These are phyloP conservation scores for Boletellus deceptivus DNA, from an alignment of 1,284 basidiomycete species.

Conservation along the genomic window DNA sequence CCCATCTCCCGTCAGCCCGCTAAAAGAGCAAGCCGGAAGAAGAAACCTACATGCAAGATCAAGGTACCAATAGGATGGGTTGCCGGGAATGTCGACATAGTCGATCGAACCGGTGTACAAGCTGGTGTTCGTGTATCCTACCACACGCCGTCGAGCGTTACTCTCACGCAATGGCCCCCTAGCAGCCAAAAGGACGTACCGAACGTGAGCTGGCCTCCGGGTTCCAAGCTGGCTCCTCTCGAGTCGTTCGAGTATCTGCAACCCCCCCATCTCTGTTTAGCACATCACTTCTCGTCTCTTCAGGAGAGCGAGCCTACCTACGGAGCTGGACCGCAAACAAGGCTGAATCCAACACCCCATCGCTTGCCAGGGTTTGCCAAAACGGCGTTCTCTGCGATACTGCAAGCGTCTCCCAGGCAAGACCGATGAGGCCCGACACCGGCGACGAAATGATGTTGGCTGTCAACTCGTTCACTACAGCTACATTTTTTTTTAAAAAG, in stretches of 20 bases:
- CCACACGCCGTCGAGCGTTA: conserved; percentile 10
- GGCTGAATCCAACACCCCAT: conserved; percentile 34
- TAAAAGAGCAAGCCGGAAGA: not conserved
- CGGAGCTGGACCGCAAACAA: conserved; percentile 39
- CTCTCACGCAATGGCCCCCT: not conserved
- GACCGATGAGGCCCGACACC: conserved; percentile 29
- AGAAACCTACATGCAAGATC: conserved; percentile 24
- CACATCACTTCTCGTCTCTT: too few species aligned
- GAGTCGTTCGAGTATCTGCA: conserved; percentile 29
- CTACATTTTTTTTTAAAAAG: conserved; percentile 7
- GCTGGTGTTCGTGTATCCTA: conserved; percentile 41
- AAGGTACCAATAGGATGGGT: conserved; percentile 30
- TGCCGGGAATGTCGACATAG: conserved; percentile 31
- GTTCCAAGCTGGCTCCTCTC: conserved; percentile 22
- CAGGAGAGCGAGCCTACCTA: conserved; percentile 20
- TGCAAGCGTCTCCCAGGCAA: conserved; percentile 29
- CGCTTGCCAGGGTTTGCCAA: conserved; percentile 44
- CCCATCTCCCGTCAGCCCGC: not conserved
- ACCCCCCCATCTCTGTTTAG: too few species aligned
- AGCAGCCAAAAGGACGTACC: conserved; percentile 16
- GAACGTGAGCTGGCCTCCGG: conserved; percentile 29
- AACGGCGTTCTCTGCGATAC: conserved; percentile 38
- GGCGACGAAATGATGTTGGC: conserved; percentile 16
- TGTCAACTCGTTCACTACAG: conserved; percentile 20
- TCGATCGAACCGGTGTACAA: conserved; percentile 41